Evolutionary conservation across 192 early-diverging fungal genomes (phyloP).

Genomic region (Backusella tuberculispora): DNA sequence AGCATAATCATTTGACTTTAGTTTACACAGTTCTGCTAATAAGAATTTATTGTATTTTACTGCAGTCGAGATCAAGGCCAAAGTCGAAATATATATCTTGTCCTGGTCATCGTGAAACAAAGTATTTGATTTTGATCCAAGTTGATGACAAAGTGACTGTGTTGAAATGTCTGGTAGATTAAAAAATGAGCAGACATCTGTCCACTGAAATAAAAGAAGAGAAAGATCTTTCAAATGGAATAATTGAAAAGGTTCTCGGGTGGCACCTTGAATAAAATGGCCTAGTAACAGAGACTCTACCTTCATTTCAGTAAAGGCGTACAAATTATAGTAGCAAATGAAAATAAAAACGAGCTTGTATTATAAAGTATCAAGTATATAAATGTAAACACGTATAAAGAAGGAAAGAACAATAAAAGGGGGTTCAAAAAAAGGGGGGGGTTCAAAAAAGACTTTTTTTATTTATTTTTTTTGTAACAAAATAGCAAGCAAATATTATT

Average conservation of each 20-base stretch:
- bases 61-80: not conserved
- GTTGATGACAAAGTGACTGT: not conserved
- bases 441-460: not conserved
- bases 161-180: conserved; percentile 5
- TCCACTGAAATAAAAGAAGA: conserved; percentile 12
- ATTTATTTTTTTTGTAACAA: not conserved
- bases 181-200: conserved; percentile 7
- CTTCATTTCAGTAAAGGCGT: conserved; percentile 2
- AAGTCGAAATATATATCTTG: not conserved
- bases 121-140: not conserved
- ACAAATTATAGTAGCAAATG: not conserved
- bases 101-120: not conserved
- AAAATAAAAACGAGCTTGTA: not conserved
- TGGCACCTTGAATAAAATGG: not conserved
- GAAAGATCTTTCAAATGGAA: not conserved
- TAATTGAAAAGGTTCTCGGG: not conserved
- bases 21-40: conserved; percentile 21
- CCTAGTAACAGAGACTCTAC: conserved; percentile 22
- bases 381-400: not conserved
- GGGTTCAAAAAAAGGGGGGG: not conserved
- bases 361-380: not conserved
- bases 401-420: not conserved
- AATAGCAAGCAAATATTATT: not conserved
- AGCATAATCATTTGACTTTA: conserved; percentile 15
- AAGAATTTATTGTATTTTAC: conserved; percentile 22